Conservation (phyloP, 805 yeast species). For the Tetrapisispora iriomotensis region DNA sequence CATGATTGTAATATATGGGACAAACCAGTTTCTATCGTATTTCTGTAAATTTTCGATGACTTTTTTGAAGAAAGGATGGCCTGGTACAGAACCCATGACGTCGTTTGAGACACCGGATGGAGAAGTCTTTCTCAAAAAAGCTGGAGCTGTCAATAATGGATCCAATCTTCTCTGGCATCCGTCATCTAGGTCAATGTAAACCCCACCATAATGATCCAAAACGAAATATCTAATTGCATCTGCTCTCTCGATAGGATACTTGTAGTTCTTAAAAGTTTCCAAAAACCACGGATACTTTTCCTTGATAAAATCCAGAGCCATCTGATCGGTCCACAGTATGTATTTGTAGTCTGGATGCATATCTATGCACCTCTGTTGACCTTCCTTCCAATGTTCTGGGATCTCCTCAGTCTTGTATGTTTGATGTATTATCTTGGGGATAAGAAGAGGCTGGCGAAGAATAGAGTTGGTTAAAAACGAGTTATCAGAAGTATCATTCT, state of each 20-base stretch:
- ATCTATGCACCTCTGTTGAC: slow-evolving; percentile 65
- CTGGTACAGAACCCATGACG: slow-evolving; percentile 81
- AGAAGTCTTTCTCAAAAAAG: slow-evolving; percentile 72
- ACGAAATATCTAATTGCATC: slow-evolving; percentile 86
- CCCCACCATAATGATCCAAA: slow-evolving; percentile 73
- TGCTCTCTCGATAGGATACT: slow-evolving; percentile 77
- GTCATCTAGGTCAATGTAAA: slow-evolving; percentile 81
- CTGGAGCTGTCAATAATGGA: slow-evolving; percentile 68
- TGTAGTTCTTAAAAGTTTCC: slow-evolving; percentile 63
- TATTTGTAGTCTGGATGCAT: slow-evolving; percentile 81
- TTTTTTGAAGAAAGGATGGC: slow-evolving; percentile 72
- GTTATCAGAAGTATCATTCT: not conserved
- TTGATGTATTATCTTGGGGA: slow-evolving; percentile 88
- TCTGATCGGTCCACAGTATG: slow-evolving; percentile 80
- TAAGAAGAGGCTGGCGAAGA: slow-evolving; percentile 30
- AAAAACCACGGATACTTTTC: slow-evolving; percentile 81
- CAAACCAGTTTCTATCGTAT: slow-evolving; percentile 65
- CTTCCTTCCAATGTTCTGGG: slow-evolving; percentile 71
- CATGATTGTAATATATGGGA: slow-evolving; percentile 88
- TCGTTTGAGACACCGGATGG: slow-evolving; percentile 91
- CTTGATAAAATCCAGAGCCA: slow-evolving; percentile 69
- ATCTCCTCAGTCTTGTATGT: slow-evolving; percentile 71
- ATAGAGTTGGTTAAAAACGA: not conserved
- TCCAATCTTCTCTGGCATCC: slow-evolving; percentile 72
- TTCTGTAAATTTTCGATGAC: slow-evolving; percentile 52